Percentiles rank a stretch among this genome's conserved stretches.
phyloP scores from a whole-genome alignment of 2,329 filamentous ascomycete genomes.

The Lachnellula occidentalis region DNA sequence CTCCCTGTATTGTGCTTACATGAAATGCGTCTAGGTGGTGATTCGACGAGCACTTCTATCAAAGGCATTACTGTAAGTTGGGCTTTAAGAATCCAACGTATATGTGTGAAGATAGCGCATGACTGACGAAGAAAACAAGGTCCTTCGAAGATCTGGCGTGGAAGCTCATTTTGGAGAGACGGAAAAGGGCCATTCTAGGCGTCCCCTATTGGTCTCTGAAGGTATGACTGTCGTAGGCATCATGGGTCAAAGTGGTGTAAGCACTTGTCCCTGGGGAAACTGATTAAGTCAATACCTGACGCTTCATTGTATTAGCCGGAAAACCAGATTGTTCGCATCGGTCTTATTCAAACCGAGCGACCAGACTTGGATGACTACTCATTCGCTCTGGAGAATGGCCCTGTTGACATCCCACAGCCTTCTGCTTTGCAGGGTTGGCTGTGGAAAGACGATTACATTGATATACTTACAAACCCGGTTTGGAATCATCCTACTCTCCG shows the following conservation, averaged over 20 bases:
- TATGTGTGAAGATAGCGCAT: background rate
- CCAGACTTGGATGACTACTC: background rate
- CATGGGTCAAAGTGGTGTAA: constrained; percentile 3
- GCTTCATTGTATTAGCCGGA: background rate
- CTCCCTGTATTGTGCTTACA: background rate
- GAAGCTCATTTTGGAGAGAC: constrained; percentile 3
- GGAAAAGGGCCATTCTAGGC: background rate
- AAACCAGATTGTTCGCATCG: constrained; percentile 1
- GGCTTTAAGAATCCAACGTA: background rate
- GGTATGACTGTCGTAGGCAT: background rate
- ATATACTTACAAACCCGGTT: constrained; percentile 1
- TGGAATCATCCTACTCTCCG: background rate
- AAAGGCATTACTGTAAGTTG: background rate
- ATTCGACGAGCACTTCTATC: background rate
- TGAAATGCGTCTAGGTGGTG: background rate
- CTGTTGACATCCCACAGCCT: background rate
- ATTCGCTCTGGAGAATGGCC: background rate
- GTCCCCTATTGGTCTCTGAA: background rate
- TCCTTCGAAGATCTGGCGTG: constrained; percentile 2
- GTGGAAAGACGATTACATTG: constrained; percentile 3
- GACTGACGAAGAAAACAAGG: background rate
- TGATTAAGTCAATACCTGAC: background rate
- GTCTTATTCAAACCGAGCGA: background rate
- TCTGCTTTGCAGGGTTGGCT: background rate
- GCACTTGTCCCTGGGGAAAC: background rate